Evolutionary conservation across 2,329 filamentous ascomycete genomes (phyloP), one percentile per base, ranked within the genome.

Genomic region (Juglanconis sp.): DNA sequence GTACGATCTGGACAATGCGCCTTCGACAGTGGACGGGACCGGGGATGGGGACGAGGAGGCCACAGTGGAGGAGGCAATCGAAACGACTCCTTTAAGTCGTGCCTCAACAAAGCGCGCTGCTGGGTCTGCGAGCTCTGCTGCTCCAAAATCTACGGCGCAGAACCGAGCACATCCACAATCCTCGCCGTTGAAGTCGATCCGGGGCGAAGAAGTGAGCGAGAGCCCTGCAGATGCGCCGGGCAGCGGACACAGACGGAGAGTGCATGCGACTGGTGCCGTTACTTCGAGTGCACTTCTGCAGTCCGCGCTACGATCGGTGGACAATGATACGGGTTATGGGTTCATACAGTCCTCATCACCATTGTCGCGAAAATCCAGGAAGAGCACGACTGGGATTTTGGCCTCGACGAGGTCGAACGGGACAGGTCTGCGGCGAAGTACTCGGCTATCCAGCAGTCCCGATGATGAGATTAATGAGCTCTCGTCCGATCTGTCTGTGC

Each of bases 181-280:
- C 35, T 63, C 61, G 32, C 58, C 61, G 34, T 35, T 49, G 24
- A 38, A 52, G 5, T 42, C 36, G 11, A 50, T 52, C 11, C 61
- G 53, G 40, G 63, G 67, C 15, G 77, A 81, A 52, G 79, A 82
- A 66, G 75, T 84, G 13, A 74, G 72, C 40, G 82, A 87, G 66
- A 85, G 82, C 59, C 84, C 85, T 0, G 71, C 66, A 8, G 70
- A 81, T 64, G 82, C 82, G 13, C 84, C 83, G 1, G 84, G 83
- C 2, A 86, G 82, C 64, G 84, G 83, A 1, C 77, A 76, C 8
- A 72, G 82, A 53, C 76, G 77, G 32, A 74, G 68, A 3, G 67
- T 81, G 13, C 71, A 68, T 13, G 66, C 72, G 7, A 71, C 69
- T 38, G 72, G 71, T 0, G 71, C 72, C 1, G 61, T 77, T 7